Evolutionary conservation across 805 yeast genomes (phyloP), one percentile per base, ranked within the genome.

Genomic region (Metschnikowia baotianmanensis): DNA sequence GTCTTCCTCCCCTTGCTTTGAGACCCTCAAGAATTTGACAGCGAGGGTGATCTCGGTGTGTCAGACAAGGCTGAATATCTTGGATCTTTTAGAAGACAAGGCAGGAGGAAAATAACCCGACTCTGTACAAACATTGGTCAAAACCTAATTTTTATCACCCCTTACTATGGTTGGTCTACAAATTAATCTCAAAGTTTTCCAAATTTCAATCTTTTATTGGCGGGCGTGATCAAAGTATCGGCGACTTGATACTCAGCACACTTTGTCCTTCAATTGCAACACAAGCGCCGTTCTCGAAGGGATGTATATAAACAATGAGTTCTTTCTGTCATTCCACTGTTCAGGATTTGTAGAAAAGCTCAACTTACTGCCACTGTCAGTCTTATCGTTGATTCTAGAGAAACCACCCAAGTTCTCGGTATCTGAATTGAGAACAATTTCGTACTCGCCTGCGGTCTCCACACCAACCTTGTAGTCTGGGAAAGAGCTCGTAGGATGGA

Each of bases 381-480:
- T 50, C 4, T 45, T 40, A 13, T 63, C 63, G 36, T 53, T 48
- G 40, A 89, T 72, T 53, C 96, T 73, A 23, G 67, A 71, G 57
- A 86, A 95, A 3, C 99, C 98, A 22, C 96, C 96, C 63, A 73
- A 86, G 50, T 76, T 72, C 12, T 58, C 63, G 38, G 73, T 72
- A 57, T 91, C 99, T 3, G 90, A 72, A 56, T 85, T 84, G 54
- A 93, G 68, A 21, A 86, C 81, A 36, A 90, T 72, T 50, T 72
- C 74, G 61, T 91, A 91, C 36, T 68, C 69, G 6, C 98, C 99
- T 0, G 91, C 72, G 10, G 55, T 66, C 20, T 91, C 89, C 16
- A 87, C 86, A n/a, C 99, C 98, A 34, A 91, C 72, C 58, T 95
- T 78, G 67, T 90, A 91, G 63, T 88, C 96, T 2, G 86, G 71